Base-by-base conservation (phyloP, 2,329 filamentous ascomycete species). In the Fusarium sp. region DNA sequence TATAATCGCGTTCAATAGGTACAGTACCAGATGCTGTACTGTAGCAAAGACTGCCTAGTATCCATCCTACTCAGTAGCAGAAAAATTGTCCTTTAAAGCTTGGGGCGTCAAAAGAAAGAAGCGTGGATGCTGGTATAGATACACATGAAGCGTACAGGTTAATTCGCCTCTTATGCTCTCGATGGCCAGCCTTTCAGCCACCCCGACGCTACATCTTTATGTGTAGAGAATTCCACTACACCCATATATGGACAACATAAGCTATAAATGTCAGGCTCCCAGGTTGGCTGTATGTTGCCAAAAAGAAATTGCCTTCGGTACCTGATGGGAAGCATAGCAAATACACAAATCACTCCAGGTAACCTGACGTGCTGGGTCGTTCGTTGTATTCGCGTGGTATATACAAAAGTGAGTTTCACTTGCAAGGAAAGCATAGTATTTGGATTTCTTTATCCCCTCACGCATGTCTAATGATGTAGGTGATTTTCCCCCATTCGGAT, bases 321-420 rank as follows among this genome's bases (percentile, higher is more conserved):
- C 10, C 20, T 11, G 11, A 24, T 40, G 12, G 22, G 22, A n/a
- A 38, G 44, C 53, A 56, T 34, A 48, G 18, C 15, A 43, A 30
- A 32, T 41, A 30, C 48, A 12, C 51, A 43, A 56, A 27, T 43
- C 38, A 46, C 38, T 22, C 29, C 20, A 22, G 58, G 47, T 44
- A 43, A 40, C 44, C 34, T 47, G 52, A 27, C 22, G 22, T 27
- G 30, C 56, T 72, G 53, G 47, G 58, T 63, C 67, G 56, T 66
- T 70, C 46, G 25, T 72, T 74, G 67, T 59, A 76, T 76, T 76
- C 65, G 47, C 54, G 49, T 68, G 62, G 64, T 76, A 76, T 75
- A 44, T 76, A 76, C 74, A 76, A 30, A 63, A 54, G 59, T 41
- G 43, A 38, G 51, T 49, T 55, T 27, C 53, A 55, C 29, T 53